These are phyloP conservation scores for Atkinsonella texensis DNA, from an alignment of 2,329 filamentous ascomycete genomes.

Conservation along the genomic window DNA sequence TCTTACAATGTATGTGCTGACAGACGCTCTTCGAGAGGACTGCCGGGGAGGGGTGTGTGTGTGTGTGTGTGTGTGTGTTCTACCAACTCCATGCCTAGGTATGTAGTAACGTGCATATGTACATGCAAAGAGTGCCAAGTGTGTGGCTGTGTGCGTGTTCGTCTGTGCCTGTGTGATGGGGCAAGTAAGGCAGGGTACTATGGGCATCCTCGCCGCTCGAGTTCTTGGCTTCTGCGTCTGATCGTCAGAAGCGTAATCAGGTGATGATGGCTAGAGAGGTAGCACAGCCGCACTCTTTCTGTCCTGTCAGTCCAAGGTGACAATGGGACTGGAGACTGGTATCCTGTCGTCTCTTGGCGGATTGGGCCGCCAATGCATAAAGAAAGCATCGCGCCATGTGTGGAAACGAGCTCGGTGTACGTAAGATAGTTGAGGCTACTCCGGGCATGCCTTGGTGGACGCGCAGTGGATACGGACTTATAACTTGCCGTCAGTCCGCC, in stretches of 20 bases:
- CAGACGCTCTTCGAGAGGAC: background rate
- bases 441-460: background rate
- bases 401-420: background rate
- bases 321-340: background rate
- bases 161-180: background rate
- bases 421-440: too few relatives aligned
- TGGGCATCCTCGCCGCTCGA: background rate
- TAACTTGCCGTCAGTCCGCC: background rate
- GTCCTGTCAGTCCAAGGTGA: background rate
- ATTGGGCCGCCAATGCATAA: background rate
- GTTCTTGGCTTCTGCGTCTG: background rate
- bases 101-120: background rate
- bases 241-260: background rate
- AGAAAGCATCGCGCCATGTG: background rate
- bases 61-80: background rate
- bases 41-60: background rate
- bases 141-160: too few relatives aligned
- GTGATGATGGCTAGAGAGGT: conserved; percentile 1
- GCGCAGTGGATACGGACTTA: background rate
- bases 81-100: background rate
- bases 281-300: background rate
- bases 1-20: background rate
- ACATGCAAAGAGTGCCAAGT: background rate
- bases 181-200: background rate
- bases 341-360: conserved; percentile 2